Percentiles rank a stretch among this genome's conserved stretches.
These are phyloP conservation scores for Beauveria varroae DNA, from an alignment of 2,329 filamentous ascomycete species.

Conservation along the genomic window DNA sequence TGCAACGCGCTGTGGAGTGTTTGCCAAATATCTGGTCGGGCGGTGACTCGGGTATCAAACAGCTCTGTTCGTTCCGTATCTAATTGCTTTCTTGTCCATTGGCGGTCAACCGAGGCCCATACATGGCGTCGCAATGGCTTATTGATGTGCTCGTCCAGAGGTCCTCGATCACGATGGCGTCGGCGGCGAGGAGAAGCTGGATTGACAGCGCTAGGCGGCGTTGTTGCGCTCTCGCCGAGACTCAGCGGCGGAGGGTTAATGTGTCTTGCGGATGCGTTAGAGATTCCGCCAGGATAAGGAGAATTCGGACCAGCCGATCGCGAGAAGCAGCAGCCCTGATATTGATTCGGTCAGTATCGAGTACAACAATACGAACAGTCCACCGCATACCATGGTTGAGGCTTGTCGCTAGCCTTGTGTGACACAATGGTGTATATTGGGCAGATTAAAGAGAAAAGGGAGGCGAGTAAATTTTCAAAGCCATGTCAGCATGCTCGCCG, in stretches of 20 bases:
- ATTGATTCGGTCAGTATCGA: neutral
- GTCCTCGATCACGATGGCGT: conserved; percentile 30
- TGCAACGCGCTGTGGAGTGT: conserved; percentile 62
- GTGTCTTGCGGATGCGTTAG: conserved; percentile 44
- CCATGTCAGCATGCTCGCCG: neutral
- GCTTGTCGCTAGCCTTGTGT: neutral
- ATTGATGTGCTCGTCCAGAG: conserved; percentile 60
- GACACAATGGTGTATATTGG: neutral
- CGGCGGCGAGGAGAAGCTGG: conserved; percentile 20
- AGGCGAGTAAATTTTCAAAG: neutral
- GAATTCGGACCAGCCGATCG: conserved; percentile 44
- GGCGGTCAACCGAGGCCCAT: conserved; percentile 55
- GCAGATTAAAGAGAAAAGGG: neutral
- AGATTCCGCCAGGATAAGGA: conserved; percentile 42
- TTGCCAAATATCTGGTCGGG: conserved; percentile 71
- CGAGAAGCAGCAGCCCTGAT: conserved; percentile 53
- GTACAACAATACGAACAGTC: neutral
- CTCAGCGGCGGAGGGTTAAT: conserved; percentile 38
- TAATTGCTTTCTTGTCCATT: conserved; percentile 64
- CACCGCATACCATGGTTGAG: conserved; percentile 1
- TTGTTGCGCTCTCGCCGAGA: conserved; percentile 24
- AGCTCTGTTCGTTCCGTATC: conserved; percentile 70
- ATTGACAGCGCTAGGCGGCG: conserved; percentile 16
- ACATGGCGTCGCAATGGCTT: conserved; percentile 57
- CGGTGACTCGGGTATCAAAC: conserved; percentile 83